These are phyloP conservation scores for Nicotiana knightiana DNA, from an alignment of 257 asterid genomes.

Conservation along the genomic window DNA sequence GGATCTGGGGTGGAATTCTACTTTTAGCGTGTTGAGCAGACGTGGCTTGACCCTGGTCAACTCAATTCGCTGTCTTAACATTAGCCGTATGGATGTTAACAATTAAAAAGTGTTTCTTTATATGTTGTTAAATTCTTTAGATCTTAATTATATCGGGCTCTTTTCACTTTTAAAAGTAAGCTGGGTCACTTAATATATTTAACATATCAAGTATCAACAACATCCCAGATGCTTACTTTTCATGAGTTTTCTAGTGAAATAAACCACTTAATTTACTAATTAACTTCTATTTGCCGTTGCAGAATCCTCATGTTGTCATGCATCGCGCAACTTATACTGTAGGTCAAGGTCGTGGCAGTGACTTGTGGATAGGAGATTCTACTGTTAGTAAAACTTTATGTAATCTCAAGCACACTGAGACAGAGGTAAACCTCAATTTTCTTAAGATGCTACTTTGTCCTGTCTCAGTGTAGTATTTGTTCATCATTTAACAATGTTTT, in stretches of 20 bases:
- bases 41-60: not conserved
- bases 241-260: conserved; percentile 1
- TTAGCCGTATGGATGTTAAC: not conserved
- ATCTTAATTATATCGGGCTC: not conserved
- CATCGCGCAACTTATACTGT: conserved; percentile 39
- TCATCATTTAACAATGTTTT: not conserved
- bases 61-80: not conserved
- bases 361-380: conserved; percentile 66
- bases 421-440: conserved; percentile 39
- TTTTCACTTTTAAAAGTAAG: not conserved
- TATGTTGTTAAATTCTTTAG: not conserved
- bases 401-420: conserved; percentile 53
- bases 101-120: not conserved
- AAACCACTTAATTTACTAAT: not conserved
- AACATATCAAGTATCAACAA: not conserved
- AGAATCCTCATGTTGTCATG: conserved; percentile 78
- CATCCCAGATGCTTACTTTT: not conserved
- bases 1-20: not conserved
- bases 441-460: not conserved
- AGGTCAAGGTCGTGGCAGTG: conserved; percentile 45
- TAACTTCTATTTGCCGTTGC: conserved; percentile 19
- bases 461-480: not conserved
- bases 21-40: not conserved
- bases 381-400: conserved; percentile 63
- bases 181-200: not conserved